Evolutionary conservation across 352 stramenopile species (phyloP), one percentile per base, ranked within the genome.

Genomic region (Globisporangium lucens): DNA sequence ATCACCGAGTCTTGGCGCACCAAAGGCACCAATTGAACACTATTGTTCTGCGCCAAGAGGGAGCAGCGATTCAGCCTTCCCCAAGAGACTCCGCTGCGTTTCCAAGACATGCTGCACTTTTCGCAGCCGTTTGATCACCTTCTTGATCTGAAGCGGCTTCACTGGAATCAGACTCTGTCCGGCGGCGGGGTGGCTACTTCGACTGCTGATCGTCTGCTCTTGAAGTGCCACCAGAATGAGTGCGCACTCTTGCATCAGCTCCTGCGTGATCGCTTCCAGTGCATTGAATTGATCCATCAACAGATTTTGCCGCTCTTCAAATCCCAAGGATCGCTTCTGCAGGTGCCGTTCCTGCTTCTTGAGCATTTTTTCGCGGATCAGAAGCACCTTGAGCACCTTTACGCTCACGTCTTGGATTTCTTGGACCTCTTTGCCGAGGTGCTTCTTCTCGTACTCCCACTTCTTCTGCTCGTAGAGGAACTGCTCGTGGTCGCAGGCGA

Each of bases 301-400:
- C 5, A 71, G 59, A 17, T 70, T 60, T 13, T 85, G 66, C 5
- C 74, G 66, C 7, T 59, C 49, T 4, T 77, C 65, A 3, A 72
- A 51, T 51, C 75, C 62, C 8, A 71, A 27, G 4, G 49, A 53
- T 9, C 56, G 59, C 24, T 66, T 68, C 4, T 77, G 56, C 6
- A 76, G 53, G 30, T 62, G 66, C 9, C 65, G 72, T 56, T 90
- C 82, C 12, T 86, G 70, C 35, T 75, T 81, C 56, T 88, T 89
- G 43, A 88, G 73, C 9, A 89, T 56, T 56, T 89, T 89, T 52
- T 89, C 83, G 7, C 83, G 80, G 20, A 91, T 80, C 51, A 91
- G 66, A 35, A 91, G 52, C 10, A 89, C 56, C 61, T 89, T 91
- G 12, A 91, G 78, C 36, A 91, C 77, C 52, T 89, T 91, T 2